Conservation (phyloP, 2,329 filamentous ascomycete species). For the Fusarium domesticum region DNA sequence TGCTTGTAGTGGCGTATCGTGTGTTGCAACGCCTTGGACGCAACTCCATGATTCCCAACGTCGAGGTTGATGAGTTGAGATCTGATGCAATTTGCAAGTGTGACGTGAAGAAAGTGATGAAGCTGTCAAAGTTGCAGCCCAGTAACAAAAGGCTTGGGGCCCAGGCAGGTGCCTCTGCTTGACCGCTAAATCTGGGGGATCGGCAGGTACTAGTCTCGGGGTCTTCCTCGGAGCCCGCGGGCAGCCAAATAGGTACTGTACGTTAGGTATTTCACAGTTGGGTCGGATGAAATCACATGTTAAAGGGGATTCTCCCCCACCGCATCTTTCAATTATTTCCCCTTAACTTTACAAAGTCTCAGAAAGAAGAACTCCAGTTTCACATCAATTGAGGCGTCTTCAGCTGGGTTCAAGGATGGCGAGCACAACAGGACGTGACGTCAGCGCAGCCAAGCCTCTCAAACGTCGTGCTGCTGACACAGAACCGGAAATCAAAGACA, state of each 20-base stretch:
- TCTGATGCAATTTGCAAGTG: not conserved
- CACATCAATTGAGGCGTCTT: not conserved
- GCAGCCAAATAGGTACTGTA: not conserved
- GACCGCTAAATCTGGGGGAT: conserved; percentile 19
- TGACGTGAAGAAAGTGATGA: not conserved
- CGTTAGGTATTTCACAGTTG: not conserved
- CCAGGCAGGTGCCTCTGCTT: conserved; percentile 2
- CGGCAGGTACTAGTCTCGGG: conserved; percentile 13
- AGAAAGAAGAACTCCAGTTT: not conserved
- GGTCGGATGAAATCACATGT: conserved; percentile 14
- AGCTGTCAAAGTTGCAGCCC: not conserved
- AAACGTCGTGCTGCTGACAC: conserved; percentile 45
- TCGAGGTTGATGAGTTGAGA: not conserved
- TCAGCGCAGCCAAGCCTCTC: conserved; percentile 34
- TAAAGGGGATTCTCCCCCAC: conserved; percentile 11
- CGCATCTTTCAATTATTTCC: conserved; percentile 10
- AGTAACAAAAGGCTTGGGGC: not conserved
- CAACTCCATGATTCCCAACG: not conserved
- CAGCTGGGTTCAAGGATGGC: conserved; percentile 24
- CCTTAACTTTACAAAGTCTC: not conserved
- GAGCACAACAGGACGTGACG: conserved; percentile 30
- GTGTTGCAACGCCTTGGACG: not conserved
- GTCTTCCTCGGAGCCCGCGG: conserved; percentile 7
- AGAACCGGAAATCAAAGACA: conserved; percentile 32
- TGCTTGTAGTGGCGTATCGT: conserved; percentile 5